Conservation (phyloP, 2,329 filamentous ascomycete genomes). For the Penicillium carneum region DNA sequence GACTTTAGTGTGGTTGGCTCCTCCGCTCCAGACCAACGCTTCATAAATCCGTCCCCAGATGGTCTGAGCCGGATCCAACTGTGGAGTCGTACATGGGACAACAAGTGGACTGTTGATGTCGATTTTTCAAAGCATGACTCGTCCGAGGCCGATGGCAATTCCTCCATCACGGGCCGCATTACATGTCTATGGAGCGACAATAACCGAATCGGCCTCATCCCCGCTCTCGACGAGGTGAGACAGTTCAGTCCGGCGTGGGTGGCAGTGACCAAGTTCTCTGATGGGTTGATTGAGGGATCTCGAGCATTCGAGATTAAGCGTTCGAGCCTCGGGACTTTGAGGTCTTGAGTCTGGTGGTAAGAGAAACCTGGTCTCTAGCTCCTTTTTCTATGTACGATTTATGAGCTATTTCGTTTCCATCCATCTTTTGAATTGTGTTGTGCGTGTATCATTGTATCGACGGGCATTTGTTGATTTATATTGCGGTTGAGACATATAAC, state of each 20-base stretch:
- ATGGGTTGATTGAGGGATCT: constrained; percentile 82
- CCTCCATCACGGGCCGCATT: constrained; percentile 67
- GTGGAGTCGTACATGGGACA: constrained; percentile 82
- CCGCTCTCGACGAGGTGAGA: constrained; percentile 80
- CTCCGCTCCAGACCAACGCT: constrained; percentile 67
- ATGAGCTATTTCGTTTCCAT: constrained; percentile 1
- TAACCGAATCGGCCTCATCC: constrained; percentile 74
- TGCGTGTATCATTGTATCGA: neutral
- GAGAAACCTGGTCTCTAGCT: neutral
- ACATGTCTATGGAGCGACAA: constrained; percentile 88
- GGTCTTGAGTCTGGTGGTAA: neutral
- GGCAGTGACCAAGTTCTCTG: constrained; percentile 74
- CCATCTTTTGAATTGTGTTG: neutral
- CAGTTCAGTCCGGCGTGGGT: constrained; percentile 82
- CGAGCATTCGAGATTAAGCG: constrained; percentile 67
- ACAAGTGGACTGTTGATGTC: constrained; percentile 77
- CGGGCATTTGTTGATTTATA: constrained; percentile 5
- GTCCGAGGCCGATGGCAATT: constrained; percentile 45
- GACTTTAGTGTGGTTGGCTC: constrained; percentile 70
- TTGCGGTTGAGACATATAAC: neutral
- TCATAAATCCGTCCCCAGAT: constrained; percentile 67
- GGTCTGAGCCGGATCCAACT: constrained; percentile 75
- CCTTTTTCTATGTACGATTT: constrained; percentile 16
- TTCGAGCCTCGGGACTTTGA: neutral
- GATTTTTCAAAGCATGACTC: constrained; percentile 53